Conservation (phyloP, 2,329 filamentous ascomycete genomes). For the Elsinoe perseae region DNA sequence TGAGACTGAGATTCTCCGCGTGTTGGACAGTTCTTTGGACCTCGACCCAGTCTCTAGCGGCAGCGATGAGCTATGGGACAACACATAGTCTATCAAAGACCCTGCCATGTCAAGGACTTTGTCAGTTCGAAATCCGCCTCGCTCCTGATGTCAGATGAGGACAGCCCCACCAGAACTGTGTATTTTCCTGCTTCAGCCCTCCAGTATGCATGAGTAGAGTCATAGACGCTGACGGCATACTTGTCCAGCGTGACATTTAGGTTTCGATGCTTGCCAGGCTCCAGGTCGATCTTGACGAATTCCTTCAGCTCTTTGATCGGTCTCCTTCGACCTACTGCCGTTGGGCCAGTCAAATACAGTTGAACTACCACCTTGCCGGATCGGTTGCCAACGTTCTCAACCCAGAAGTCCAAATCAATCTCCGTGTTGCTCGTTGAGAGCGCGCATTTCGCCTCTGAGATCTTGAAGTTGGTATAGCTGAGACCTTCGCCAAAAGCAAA, state of each 20-base stretch:
- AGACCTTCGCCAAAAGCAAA: constrained; percentile 80
- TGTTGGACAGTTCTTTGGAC: neutral
- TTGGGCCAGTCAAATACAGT: constrained; percentile 56
- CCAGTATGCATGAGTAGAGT: constrained; percentile 60
- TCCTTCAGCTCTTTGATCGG: constrained; percentile 64
- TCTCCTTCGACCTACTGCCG: constrained; percentile 46
- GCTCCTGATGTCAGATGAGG: constrained; percentile 22
- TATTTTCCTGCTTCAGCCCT: constrained; percentile 59
- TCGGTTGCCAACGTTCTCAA: constrained; percentile 50
- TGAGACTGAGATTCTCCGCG: neutral
- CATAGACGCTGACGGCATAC: constrained; percentile 61
- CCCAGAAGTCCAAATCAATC: constrained; percentile 35
- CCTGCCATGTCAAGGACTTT: neutral
- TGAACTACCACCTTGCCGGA: constrained; percentile 59
- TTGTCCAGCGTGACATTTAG: constrained; percentile 53
- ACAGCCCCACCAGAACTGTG: constrained; percentile 53
- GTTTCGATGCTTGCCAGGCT: constrained; percentile 49
- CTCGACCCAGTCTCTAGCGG: neutral
- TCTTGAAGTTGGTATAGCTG: constrained; percentile 63
- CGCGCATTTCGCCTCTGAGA: neutral
- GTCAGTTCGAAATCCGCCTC: neutral
- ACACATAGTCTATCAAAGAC: neutral
- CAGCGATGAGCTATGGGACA: neutral
- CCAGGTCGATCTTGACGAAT: constrained; percentile 57
- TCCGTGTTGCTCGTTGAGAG: neutral